These are phyloP conservation scores for Kwoniella shivajii DNA, from an alignment of 1,284 basidiomycete species.

Conservation along the genomic window DNA sequence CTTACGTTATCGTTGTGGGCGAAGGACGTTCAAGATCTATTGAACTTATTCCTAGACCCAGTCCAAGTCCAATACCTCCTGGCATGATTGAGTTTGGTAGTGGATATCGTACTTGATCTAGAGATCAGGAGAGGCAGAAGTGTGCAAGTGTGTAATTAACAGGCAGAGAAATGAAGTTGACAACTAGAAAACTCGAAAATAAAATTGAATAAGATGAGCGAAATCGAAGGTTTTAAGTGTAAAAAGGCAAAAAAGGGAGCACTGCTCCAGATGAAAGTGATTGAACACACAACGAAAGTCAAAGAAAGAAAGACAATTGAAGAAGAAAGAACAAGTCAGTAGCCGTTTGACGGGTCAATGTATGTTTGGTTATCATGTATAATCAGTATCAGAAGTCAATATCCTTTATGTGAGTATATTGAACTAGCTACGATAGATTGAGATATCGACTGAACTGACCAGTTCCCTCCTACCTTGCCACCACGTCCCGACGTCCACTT, in stretches of 20 bases:
- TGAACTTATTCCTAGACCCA: slow-evolving; percentile 4
- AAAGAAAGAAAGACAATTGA: background rate
- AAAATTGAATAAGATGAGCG: background rate
- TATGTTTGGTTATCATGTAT: background rate
- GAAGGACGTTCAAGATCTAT: background rate
- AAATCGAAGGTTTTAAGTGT: background rate
- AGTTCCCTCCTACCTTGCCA: too few relatives aligned
- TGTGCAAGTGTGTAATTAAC: background rate
- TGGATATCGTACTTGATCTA: too few relatives aligned
- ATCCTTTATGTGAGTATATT: too few relatives aligned
- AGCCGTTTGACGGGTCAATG: too few relatives aligned
- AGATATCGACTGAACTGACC: too few relatives aligned
- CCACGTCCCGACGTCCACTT: too few relatives aligned
- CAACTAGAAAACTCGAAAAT: background rate
- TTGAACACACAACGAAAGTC: background rate
- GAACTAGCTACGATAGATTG: too few relatives aligned
- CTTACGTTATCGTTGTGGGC: slow-evolving; percentile 2
- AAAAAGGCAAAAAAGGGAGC: background rate
- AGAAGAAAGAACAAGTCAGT: background rate
- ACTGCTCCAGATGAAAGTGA: background rate
- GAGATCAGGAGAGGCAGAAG: background rate
- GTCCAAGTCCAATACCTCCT: slow-evolving; percentile 10
- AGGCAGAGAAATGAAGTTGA: background rate
- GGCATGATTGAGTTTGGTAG: too few relatives aligned
- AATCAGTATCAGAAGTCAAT: background rate